Base-by-base conservation (phyloP, 768 basidiomycete genomes). In the Tricholoma furcatifolium region DNA sequence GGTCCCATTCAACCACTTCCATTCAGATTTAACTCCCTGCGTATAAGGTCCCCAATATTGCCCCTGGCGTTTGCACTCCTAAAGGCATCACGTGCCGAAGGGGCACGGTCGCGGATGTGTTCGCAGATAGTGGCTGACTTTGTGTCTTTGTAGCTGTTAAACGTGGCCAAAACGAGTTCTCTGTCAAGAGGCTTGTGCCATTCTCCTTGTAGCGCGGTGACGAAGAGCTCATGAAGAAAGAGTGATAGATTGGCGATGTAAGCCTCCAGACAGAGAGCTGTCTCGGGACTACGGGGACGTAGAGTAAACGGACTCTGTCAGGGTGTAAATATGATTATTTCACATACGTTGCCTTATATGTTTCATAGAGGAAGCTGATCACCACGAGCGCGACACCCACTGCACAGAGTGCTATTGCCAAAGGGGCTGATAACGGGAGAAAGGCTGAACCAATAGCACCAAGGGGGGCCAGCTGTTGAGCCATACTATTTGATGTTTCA, bases 191-290 rank as follows among this genome's bases (percentile, higher is more conserved):
- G 32, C 34, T 36, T 24, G 30, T 24, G 40, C 50, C 40, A 43
- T 34, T 10, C 32, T 24, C 20, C 27, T 30, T 36, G 14, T 1
- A 50, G 49, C 27, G 35, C 47, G 18, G 35, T 18, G 12, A 38
- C 35, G 18, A 47, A 47, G 15, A 49, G 48, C 6, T 49, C 49
- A n/a, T 41, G 32, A 40, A 50, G 49, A 27, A 50, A 31, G 10
- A 50, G 41, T n/a, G 41, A 42, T 30, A 50, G 49, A 34, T 50
- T 20, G 1, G 42, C 31, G 4, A 50, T 50, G n/a, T 50, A 50
- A 14, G 49, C 49, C 31, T 42, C 49, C 2, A 50, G 20, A 17
- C 40, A 50, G 5, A 50, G 14, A 41, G 49, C 49, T 34, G 49
- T 49, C 18, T 41, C 48, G 2, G 49, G 49, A 11, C 39, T 41